Evolutionary conservation across 495 filamentous ascomycete species (phyloP).

Genomic region (Aspergillus bertholletiae): DNA sequence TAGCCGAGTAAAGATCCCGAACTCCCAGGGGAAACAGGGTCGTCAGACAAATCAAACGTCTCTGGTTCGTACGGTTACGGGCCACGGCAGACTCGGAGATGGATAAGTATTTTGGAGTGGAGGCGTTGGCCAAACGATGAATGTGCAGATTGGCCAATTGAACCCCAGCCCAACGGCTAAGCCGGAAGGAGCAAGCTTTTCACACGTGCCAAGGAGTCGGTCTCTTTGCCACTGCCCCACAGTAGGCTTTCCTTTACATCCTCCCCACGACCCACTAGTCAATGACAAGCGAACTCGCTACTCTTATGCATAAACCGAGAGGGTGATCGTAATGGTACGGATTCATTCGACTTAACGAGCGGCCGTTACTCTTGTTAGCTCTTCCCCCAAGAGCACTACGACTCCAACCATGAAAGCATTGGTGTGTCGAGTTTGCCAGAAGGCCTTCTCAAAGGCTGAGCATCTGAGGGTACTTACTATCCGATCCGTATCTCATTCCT

Average conservation of each 20-base stretch:
- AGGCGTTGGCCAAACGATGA: neutral
- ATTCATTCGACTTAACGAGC: neutral
- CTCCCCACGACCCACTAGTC: neutral
- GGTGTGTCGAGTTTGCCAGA: slow-evolving; percentile 41
- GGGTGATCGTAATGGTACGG: neutral
- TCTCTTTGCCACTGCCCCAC: slow-evolving; percentile 4
- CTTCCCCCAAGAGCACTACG: slow-evolving; percentile 6
- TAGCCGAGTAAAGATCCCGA: slow-evolving; percentile 1
- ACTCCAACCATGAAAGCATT: slow-evolving; percentile 27
- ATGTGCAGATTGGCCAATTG: neutral
- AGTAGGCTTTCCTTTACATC: neutral
- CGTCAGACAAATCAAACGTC: neutral
- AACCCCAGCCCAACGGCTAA: neutral
- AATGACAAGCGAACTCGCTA: neutral
- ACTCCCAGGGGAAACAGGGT: neutral
- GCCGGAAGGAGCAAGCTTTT: neutral
- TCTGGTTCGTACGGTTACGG: no score
- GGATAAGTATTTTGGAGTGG: slow-evolving; percentile 15
- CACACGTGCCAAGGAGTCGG: slow-evolving; percentile 4
- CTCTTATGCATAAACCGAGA: neutral
- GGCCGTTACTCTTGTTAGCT: neutral
- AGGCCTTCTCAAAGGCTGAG: slow-evolving; percentile 44
- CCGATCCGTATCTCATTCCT: neutral
- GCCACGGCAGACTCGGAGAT: neutral
- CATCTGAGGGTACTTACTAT: slow-evolving; percentile 41